Evolutionary conservation across 164 flowering plant species (phyloP).

Genomic region (Chimonanthus salicifolius): DNA sequence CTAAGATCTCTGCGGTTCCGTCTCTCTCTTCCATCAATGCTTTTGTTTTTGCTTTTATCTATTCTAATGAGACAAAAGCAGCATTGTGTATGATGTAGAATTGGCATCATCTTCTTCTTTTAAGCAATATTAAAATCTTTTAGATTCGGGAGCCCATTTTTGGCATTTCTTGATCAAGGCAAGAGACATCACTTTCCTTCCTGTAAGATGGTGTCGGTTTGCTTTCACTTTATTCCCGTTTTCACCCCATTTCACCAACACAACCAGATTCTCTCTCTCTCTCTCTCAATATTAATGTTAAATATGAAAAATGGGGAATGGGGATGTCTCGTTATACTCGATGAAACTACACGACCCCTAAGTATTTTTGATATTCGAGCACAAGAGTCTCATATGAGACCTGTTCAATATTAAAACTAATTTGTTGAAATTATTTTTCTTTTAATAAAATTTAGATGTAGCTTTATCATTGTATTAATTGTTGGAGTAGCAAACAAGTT

Average conservation of each 20-base stretch:
- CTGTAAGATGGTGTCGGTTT: slow-evolving; percentile 50
- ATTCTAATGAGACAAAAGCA: slow-evolving; percentile 54
- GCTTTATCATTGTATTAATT: too few species aligned
- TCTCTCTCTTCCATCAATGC: slow-evolving; percentile 9
- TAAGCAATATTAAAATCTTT: neutral
- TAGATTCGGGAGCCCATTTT: neutral
- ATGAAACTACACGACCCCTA: too few species aligned
- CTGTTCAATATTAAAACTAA: too few species aligned
- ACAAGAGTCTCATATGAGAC: too few species aligned
- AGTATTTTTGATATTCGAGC: too few species aligned
- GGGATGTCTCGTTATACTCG: too few species aligned
- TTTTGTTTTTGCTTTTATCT: slow-evolving; percentile 27
- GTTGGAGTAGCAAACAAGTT: too few species aligned
- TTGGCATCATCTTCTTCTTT: neutral
- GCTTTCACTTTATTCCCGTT: slow-evolving; percentile 66
- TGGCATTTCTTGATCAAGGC: neutral
- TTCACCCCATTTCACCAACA: slow-evolving; percentile 7
- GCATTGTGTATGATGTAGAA: slow-evolving; percentile 23
- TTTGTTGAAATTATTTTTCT: too few species aligned
- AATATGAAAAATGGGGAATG: too few species aligned
- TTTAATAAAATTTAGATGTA: too few species aligned
- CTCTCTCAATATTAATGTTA: neutral
- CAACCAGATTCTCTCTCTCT: slow-evolving; percentile 7
- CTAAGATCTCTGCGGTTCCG: slow-evolving; percentile 21
- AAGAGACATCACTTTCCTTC: slow-evolving; percentile 27